Conservation (phyloP, 257 asterid species). For the Nicotiana undulata region DNA sequence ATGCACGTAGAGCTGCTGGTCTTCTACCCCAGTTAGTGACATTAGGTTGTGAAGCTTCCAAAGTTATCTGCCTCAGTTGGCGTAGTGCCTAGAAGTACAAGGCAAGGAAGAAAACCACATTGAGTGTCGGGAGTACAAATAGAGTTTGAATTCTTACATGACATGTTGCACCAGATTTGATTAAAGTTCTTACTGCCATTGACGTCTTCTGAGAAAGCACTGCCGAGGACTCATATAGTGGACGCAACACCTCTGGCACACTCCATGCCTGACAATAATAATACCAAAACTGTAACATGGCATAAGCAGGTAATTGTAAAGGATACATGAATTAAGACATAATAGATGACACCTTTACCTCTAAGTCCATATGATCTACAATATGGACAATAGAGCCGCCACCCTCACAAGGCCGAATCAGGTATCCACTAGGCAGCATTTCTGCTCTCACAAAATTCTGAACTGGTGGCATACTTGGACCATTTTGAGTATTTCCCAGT, state of each 20-base stretch:
- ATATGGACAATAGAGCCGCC: conserved; percentile 86
- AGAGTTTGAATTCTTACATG: neutral
- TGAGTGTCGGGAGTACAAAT: neutral
- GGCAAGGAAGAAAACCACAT: neutral
- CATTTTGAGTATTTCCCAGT: conserved; percentile 71
- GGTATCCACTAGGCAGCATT: conserved; percentile 80
- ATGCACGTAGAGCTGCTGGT: conserved; percentile 83
- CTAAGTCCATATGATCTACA: conserved; percentile 78
- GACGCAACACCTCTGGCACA: conserved; percentile 88
- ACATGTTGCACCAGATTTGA: neutral
- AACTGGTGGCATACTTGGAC: conserved; percentile 82
- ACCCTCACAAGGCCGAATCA: conserved; percentile 84
- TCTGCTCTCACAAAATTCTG: conserved; percentile 82
- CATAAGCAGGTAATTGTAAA: neutral
- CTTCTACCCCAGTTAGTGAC: conserved; percentile 78
- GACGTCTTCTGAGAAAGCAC: conserved; percentile 72
- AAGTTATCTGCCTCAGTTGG: conserved; percentile 74
- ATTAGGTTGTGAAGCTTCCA: conserved; percentile 60
- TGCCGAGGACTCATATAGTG: conserved; percentile 74
- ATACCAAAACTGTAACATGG: neutral
- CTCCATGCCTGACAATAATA: conserved; percentile 51
- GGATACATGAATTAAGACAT: neutral
- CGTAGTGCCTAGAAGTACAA: conserved; percentile 68
- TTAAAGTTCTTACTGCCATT: conserved; percentile 51
- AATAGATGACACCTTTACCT: conserved; percentile 31